Conservation (phyloP, 2,329 filamentous ascomycete genomes). For the Teratosphaeria epicoccoides region DNA sequence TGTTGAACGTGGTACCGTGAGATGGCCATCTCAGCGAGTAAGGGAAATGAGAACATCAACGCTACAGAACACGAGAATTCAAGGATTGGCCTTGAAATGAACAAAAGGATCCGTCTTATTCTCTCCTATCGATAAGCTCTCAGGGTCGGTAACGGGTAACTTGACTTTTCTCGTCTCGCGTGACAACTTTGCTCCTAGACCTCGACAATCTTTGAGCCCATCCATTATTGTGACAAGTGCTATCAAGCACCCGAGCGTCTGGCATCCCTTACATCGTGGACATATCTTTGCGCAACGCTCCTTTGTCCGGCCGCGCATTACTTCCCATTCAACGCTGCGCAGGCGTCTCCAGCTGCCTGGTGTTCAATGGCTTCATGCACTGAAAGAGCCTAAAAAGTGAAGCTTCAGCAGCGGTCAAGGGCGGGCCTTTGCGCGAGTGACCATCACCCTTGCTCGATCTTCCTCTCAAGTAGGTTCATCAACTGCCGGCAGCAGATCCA, state of each 20-base stretch:
- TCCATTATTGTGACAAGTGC: not conserved
- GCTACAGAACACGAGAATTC: not conserved
- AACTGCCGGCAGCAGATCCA: not conserved
- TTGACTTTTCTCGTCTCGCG: not conserved
- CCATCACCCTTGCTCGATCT: not conserved
- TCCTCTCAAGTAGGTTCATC: not conserved
- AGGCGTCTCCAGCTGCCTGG: not conserved
- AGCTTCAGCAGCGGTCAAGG: not conserved
- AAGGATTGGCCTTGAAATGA: not conserved
- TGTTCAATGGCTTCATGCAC: not conserved
- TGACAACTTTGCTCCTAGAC: not conserved
- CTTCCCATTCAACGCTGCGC: not conserved
- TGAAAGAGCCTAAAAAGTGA: not conserved
- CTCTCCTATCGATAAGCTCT: not conserved
- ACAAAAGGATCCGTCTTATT: not conserved
- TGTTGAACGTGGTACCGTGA: not conserved
- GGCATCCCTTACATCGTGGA: not conserved
- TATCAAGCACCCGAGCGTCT: no score
- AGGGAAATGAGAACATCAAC: not conserved
- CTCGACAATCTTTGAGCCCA: not conserved
- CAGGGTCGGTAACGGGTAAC: not conserved
- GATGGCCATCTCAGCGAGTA: not conserved
- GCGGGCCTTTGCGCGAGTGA: not conserved
- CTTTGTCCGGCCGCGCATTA: not conserved
- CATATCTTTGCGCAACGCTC: not conserved